A percentile compares a stretch with the other conserved stretches of the same genome.
Conservation (phyloP, 805 yeast species). For the Myxozyma neglecta region DNA sequence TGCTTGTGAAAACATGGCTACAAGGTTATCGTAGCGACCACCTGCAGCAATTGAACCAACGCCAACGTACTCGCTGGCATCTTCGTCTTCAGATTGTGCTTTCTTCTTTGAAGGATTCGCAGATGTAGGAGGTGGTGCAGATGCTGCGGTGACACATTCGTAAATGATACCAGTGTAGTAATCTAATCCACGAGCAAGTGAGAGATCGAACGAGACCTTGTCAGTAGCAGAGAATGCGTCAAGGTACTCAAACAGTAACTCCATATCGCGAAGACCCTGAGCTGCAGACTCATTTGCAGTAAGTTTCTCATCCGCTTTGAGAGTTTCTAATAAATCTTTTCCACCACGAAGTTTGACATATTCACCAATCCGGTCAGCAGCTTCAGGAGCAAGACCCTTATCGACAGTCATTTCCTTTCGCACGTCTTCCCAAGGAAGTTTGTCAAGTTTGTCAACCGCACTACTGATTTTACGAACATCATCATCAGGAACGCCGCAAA, state of each 20-base stretch:
- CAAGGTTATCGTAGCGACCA: conserved; percentile 95
- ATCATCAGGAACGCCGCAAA: conserved; percentile 90
- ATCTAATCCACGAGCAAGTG: conserved; percentile 95
- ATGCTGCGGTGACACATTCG: conserved; percentile 92
- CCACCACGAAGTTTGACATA: conserved; percentile 82
- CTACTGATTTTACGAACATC: conserved; percentile 91
- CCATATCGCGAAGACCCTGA: conserved; percentile 80
- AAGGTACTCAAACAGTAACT: conserved; percentile 67
- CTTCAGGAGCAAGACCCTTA: conserved; percentile 85
- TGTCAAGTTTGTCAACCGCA: conserved; percentile 96
- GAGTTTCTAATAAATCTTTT: conserved; percentile 48
- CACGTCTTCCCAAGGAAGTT: conserved; percentile 92
- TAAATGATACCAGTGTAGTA: conserved; percentile 96
- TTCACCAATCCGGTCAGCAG: conserved; percentile 90
- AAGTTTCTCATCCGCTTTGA: conserved; percentile 60
- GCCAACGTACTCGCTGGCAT: conserved; percentile 95
- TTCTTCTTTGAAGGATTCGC: conserved; percentile 40
- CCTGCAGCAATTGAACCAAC: conserved; percentile 99
- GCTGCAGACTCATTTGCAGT: conserved; percentile 69
- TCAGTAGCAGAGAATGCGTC: conserved; percentile 75
- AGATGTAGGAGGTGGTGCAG: conserved; percentile 65
- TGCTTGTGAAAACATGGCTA: conserved; percentile 89
- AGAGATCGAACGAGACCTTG: conserved; percentile 78
- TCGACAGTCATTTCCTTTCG: conserved; percentile 89
- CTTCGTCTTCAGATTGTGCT: conserved; percentile 49